Conservation (phyloP, 202 grass and related monocot species). For the Setaria italica region DNA sequence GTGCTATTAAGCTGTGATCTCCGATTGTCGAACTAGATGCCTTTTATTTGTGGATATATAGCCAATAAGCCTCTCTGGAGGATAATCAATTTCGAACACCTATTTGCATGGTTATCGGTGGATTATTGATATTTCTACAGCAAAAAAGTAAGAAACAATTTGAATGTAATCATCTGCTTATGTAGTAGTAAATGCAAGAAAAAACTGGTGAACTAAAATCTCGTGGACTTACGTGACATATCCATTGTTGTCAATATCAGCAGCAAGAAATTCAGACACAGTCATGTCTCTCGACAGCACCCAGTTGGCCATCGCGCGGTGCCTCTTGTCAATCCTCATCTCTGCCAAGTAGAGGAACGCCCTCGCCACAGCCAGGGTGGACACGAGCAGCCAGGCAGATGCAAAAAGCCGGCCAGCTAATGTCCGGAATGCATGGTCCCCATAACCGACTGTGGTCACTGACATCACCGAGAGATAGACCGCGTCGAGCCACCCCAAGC, state of each 20-base stretch:
- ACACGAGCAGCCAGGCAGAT: conserved; percentile 81
- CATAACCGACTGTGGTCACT: conserved; percentile 88
- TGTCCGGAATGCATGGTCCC: conserved; percentile 76
- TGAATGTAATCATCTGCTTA: background rate
- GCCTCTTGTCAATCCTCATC: conserved; percentile 96
- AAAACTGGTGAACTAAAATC: background rate
- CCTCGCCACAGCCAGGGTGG: conserved; percentile 80
- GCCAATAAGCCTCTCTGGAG: background rate
- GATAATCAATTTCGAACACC: background rate
- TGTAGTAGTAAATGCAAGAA: conserved; percentile 24
- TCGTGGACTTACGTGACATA: conserved; percentile 83
- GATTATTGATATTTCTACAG: conserved; percentile 5
- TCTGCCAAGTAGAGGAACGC: conserved; percentile 91
- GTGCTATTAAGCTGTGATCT: background rate
- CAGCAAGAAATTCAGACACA: conserved; percentile 81
- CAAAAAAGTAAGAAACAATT: background rate
- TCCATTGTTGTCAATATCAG: conserved; percentile 86
- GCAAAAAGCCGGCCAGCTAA: conserved; percentile 79
- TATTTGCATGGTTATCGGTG: background rate
- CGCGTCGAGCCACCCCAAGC: conserved; percentile 69
- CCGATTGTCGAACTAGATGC: background rate
- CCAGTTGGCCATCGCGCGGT: conserved; percentile 89
- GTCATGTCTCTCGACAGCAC: conserved; percentile 90
- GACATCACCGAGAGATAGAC: conserved; percentile 95
- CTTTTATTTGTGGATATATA: background rate